Evolutionary conservation across 176 grass and related monocot genomes (phyloP), one percentile per base, ranked within the genome.

Genomic region (Oryza coarctata): DNA sequence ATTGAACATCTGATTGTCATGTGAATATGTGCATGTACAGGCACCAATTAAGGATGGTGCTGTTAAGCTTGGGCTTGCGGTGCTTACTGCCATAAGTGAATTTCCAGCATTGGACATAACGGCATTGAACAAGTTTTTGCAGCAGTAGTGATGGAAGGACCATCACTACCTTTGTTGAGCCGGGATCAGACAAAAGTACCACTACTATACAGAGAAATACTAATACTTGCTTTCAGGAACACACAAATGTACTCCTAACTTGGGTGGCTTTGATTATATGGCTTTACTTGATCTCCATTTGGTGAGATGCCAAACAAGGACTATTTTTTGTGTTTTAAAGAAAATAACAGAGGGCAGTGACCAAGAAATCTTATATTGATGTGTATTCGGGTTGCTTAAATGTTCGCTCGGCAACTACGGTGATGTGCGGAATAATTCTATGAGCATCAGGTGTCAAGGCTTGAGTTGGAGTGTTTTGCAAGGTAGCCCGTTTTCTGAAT

Each of bases 91-190:
- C 22, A 87, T 83, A 20, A 91, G 81, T 71, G 87, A 90, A 75
- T 99, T 99, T 75, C 68, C 70, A 68, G 96, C 93, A 44, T 65
- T 99, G 83, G 96, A 99, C 52, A 80, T 81, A 55, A 88, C 65
- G 9, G 85, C 89, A 22, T 82, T 94, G 63, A 70, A 76, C 45
- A 95, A 92, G 55, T 92, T 92, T 63, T 43, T 99, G 52, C 91
- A 92, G 36, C 73, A 85, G 68, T 78, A 85, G 68, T 80, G 63
- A 89, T 71, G 73, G 49, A 70, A 78, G 76, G 50, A 70, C 23
- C 15, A 43, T 80, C 4, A 13, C 40, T 65, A 20, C 6, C 31
- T 23, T 30, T 30, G 22, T 78, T 55, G 67, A 80, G 27, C 14
- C 23, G 12, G 43, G 10, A 63, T 50, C 2, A 70, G 20, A 84